phyloP scores from a whole-genome alignment of 2,329 filamentous ascomycete genomes.

The Trichoderma gracile region DNA sequence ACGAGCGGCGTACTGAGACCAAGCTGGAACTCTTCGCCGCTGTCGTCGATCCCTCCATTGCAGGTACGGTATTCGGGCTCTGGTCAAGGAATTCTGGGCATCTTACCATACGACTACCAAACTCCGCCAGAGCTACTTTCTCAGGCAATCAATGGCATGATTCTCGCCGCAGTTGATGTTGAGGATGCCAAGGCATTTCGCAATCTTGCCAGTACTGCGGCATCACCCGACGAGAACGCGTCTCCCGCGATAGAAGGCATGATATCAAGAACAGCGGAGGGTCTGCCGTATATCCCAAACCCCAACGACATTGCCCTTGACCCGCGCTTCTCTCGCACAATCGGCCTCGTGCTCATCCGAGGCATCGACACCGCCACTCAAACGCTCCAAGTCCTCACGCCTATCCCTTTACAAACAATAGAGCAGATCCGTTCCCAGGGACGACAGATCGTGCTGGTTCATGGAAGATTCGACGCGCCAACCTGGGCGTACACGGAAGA shows the following conservation, averaged over 20 bases:
- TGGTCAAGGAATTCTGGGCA: conserved; percentile 58
- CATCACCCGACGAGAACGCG: conserved; percentile 19
- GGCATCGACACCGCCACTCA: conserved; percentile 60
- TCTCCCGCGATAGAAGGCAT: not conserved
- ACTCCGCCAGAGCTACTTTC: conserved; percentile 58
- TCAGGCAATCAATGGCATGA: conserved; percentile 68
- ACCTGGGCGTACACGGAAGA: conserved; percentile 71
- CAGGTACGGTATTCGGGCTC: conserved; percentile 59
- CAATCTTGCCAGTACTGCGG: conserved; percentile 30
- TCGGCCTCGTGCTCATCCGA: conserved; percentile 69
- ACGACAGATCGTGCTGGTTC: conserved; percentile 60
- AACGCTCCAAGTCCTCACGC: conserved; percentile 65
- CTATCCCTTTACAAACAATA: conserved; percentile 48
- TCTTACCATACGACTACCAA: conserved; percentile 68
- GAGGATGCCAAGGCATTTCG: conserved; percentile 55
- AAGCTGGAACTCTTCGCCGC: conserved; percentile 55
- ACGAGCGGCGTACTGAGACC: conserved; percentile 24
- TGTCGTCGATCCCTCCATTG: conserved; percentile 61
- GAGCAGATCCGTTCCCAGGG: conserved; percentile 44
- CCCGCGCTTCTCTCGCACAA: conserved; percentile 57
- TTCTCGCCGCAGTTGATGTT: conserved; percentile 66
- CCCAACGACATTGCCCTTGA: conserved; percentile 56
- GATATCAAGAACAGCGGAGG: conserved; percentile 44
- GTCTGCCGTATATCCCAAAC: conserved; percentile 64
- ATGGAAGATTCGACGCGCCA: conserved; percentile 68